A percentile compares a stretch with the other conserved stretches of the same genome.
phyloP scores from a whole-genome alignment of 345 rosid species.

The Rhodomyrtus tomentosa region DNA sequence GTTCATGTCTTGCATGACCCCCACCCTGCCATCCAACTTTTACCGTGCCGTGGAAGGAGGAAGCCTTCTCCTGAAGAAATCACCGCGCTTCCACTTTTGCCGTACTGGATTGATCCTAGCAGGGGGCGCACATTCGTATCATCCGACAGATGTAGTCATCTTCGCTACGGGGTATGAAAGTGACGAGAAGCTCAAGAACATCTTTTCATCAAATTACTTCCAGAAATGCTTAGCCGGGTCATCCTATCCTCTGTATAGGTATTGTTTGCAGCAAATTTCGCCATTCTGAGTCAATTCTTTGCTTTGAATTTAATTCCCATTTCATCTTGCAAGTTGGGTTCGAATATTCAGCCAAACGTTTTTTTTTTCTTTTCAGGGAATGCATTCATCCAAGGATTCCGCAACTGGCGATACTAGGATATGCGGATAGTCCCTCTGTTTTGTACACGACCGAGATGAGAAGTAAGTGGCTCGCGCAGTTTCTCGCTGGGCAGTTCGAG shows the following conservation, averaged over 20 bases:
- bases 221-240: conserved; percentile 9
- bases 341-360: background rate
- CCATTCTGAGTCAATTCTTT: background rate
- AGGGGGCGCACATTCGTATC: background rate
- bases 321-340: background rate
- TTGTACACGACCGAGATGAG: conserved; percentile 20
- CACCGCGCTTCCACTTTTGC: conserved; percentile 7
- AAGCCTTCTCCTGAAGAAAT: conserved; percentile 16
- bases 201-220: conserved; percentile 12
- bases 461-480: conserved; percentile 23
- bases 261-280: background rate
- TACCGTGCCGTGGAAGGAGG: conserved; percentile 14
- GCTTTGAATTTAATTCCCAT: background rate
- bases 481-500: conserved; percentile 9
- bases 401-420: conserved; percentile 28
- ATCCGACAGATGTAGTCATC: conserved; percentile 12
- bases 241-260: conserved; percentile 25
- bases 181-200: conserved; percentile 16
- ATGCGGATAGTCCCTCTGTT: conserved; percentile 8
- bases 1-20: conserved; percentile 6
- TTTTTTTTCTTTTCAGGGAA: conserved; percentile 11
- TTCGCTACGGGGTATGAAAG: conserved; percentile 22
- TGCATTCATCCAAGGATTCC: conserved; percentile 29
- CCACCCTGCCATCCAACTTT: conserved; percentile 16
- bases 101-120: conserved; percentile 11